Evolutionary conservation across 257 asterid genomes (phyloP), one percentile per base, ranked within the genome.

Genomic region (Rhazya stricta): DNA sequence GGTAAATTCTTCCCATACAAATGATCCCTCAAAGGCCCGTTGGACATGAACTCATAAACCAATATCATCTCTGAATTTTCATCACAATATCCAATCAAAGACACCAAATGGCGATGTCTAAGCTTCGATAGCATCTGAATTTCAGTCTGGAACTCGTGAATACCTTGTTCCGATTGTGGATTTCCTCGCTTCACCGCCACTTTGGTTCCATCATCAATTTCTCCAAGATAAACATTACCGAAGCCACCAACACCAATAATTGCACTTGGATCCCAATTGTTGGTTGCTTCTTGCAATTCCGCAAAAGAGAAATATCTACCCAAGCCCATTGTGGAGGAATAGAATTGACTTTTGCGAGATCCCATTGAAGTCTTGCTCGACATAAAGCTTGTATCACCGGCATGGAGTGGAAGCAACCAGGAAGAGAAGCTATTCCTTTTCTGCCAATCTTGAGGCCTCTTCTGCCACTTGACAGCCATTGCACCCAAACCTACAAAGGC

Each of bases 161-260:
- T 89, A 18, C 99, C 99, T 76, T 94, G 99, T 57, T 92, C 99
- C 4, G 96, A 92, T n/a, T 89, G 95, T 0, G 98, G 97, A 76
- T 94, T 94, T 1, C 99, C 99, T 72, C 99, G 82, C 73, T 94
- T 94, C 1, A 94, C 88, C 0, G 97, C 99, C 6, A 94, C 94
- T 78, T 90, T 89, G 8, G 81, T 67, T 4, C 98, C 97, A 53
- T 89, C 96, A 30, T 92, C 91, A 30, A 90, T 86, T 68, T 77
- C 90, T 16, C 90, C 96, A 0, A 88, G 53, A 42, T 90, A 92
- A 12, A 94, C 99, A 36, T 92, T 90, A 1, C 98, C 98, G 41
- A 94, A 92, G 3, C 98, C 98, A 9, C 98, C 99, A 29, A 92
- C 96, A 8, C 99, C 97, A 5, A 90, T 84, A 25, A 94, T 92